Evolutionary conservation across 2,329 filamentous ascomycete species (phyloP).

Genomic region (Colletotrichum horii): DNA sequence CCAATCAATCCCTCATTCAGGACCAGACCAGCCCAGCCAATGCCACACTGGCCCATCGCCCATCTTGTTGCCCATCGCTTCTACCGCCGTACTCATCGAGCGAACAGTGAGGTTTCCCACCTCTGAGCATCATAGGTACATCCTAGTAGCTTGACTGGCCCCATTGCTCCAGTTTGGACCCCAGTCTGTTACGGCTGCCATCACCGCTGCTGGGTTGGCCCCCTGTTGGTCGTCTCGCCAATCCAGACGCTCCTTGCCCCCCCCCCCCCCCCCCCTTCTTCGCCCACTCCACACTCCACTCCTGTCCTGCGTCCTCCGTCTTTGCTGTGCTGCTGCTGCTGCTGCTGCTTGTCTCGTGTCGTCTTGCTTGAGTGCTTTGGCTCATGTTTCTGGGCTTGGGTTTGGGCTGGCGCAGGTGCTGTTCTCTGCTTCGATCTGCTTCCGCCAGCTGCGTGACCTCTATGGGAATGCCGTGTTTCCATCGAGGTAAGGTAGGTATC

Average conservation of each 20-base stretch:
- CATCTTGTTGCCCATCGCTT: neutral
- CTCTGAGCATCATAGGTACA: neutral
- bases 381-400: neutral
- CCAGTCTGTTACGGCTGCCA: slow-evolving; percentile 15
- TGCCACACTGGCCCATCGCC: slow-evolving; percentile 2
- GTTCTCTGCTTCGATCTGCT: neutral
- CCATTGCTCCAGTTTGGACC: neutral
- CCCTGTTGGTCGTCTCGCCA: slow-evolving; percentile 10
- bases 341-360: neutral
- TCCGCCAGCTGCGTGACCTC: neutral
- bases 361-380: neutral
- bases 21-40: neutral
- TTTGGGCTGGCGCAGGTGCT: neutral
- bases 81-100: too few species aligned
- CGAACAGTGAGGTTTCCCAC: neutral
- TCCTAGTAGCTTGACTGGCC: neutral
- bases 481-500: neutral
- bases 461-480: neutral
- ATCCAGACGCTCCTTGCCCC: neutral
- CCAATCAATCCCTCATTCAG: neutral
- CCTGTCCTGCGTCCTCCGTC: neutral
- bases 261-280: too few species aligned
- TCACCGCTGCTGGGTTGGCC: neutral
- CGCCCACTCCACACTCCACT: neutral
- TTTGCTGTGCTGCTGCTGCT: neutral